Conservation (phyloP, 2,329 filamentous ascomycete genomes). For the Penicillium sp. region DNA sequence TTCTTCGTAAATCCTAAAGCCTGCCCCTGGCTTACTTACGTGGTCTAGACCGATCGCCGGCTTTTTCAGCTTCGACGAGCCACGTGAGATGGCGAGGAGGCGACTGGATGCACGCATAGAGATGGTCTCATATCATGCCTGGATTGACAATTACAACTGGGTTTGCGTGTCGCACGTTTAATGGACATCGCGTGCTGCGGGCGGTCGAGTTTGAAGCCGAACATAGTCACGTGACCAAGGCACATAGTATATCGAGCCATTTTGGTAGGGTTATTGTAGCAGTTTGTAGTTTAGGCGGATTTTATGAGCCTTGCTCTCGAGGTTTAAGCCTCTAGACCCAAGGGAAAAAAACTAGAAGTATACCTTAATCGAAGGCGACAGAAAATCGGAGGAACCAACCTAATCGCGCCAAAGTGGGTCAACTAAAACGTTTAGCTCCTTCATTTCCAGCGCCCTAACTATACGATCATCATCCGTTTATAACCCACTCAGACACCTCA, state of each 20-base stretch:
- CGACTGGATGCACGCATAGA: slow-evolving; percentile 29
- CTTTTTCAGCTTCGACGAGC: slow-evolving; percentile 33
- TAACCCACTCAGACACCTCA: background rate
- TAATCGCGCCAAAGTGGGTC: background rate
- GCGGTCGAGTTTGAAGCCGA: background rate
- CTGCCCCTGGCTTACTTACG: slow-evolving; percentile 25
- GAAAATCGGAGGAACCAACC: background rate
- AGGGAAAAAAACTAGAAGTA: background rate
- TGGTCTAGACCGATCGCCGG: slow-evolving; percentile 38
- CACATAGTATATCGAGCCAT: background rate
- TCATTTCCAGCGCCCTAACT: background rate
- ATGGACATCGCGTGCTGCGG: background rate
- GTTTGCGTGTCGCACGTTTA: background rate
- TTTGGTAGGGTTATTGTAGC: too few relatives aligned
- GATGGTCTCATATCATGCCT: slow-evolving; percentile 3
- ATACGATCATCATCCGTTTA: background rate
- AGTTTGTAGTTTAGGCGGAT: too few relatives aligned
- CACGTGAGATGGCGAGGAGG: slow-evolving; percentile 29
- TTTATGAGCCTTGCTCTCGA: too few relatives aligned
- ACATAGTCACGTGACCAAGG: background rate
- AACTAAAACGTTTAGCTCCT: background rate
- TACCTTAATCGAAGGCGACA: background rate
- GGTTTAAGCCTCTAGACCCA: too few relatives aligned
- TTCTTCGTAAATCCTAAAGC: background rate
- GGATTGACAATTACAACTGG: background rate